A percentile compares a stretch with the other conserved stretches of the same genome.
These are phyloP conservation scores for Stromatinia cepivora DNA, from an alignment of 2,329 filamentous ascomycete species.

Conservation along the genomic window DNA sequence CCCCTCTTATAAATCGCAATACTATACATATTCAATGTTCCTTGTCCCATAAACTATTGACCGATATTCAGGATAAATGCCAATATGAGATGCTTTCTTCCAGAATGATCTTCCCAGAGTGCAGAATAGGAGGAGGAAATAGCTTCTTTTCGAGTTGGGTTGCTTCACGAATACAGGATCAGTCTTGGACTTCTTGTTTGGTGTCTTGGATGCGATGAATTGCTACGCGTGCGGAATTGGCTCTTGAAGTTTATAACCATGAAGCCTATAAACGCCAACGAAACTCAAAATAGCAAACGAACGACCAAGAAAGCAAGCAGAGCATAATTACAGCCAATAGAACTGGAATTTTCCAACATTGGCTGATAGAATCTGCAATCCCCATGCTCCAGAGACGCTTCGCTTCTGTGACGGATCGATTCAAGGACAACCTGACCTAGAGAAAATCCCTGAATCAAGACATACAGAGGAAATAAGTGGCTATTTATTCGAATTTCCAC, in stretches of 20 bases:
- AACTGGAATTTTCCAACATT: not conserved
- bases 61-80: slow-evolving; percentile 68
- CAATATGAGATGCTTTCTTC: slow-evolving; percentile 65
- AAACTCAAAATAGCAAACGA: slow-evolving; percentile 14
- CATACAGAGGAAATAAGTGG: not conserved
- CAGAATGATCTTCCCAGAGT: slow-evolving; percentile 68
- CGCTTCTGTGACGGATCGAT: not conserved
- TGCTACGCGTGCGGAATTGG: slow-evolving; percentile 52
- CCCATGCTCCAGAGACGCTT: not conserved
- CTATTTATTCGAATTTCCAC: not conserved
- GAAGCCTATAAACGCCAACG: not conserved
- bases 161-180: slow-evolving; percentile 66
- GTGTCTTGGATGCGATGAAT: slow-evolving; percentile 63
- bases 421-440: not conserved
- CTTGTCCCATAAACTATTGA: slow-evolving; percentile 69
- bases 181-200: slow-evolving; percentile 54
- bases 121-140: slow-evolving; percentile 63
- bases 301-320: not conserved
- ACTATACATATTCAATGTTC: slow-evolving; percentile 65
- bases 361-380: not conserved
- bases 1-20: slow-evolving; percentile 72
- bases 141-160: slow-evolving; percentile 70
- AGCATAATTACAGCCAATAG: not conserved
- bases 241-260: not conserved
- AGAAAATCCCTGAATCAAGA: not conserved